A percentile compares a stretch with the other conserved stretches of the same genome.
These are phyloP conservation scores for Solanum pinnatisectum DNA, from an alignment of 257 asterid genomes.

Conservation along the genomic window DNA sequence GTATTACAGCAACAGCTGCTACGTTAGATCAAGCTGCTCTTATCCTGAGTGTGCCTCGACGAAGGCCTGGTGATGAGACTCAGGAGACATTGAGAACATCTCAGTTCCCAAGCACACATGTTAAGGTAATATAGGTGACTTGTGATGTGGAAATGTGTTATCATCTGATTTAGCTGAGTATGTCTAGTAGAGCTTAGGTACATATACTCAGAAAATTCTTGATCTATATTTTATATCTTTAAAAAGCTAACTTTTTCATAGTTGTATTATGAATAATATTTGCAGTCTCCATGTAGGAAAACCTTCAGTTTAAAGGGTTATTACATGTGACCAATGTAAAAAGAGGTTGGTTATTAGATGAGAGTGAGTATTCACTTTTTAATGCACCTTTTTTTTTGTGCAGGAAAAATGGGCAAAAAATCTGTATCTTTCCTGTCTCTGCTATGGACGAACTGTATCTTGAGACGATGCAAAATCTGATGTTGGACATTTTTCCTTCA, in stretches of 20 bases:
- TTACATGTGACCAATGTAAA: neutral
- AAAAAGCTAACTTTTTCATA: neutral
- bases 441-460: slow-evolving; percentile 24
- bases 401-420: slow-evolving; percentile 31
- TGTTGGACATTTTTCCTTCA: neutral
- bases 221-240: neutral
- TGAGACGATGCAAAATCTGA: slow-evolving; percentile 1
- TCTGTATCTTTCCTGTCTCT: slow-evolving; percentile 21
- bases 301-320: neutral
- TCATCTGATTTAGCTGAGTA: neutral
- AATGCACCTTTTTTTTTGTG: neutral
- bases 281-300: neutral
- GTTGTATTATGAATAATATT: neutral
- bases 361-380: neutral
- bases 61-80: slow-evolving; percentile 25
- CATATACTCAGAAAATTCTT: neutral
- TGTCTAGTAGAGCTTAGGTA: neutral
- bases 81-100: slow-evolving; percentile 40
- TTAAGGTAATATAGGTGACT: slow-evolving; percentile 16
- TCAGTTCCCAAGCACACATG: slow-evolving; percentile 30
- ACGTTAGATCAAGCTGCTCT: slow-evolving; percentile 41
- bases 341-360: neutral
- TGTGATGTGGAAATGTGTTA: neutral
- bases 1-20: slow-evolving; percentile 35
- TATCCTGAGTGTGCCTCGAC: slow-evolving; percentile 34